Conservation (phyloP, 352 stramenopile genomes). For the Globisporangium canariense region DNA sequence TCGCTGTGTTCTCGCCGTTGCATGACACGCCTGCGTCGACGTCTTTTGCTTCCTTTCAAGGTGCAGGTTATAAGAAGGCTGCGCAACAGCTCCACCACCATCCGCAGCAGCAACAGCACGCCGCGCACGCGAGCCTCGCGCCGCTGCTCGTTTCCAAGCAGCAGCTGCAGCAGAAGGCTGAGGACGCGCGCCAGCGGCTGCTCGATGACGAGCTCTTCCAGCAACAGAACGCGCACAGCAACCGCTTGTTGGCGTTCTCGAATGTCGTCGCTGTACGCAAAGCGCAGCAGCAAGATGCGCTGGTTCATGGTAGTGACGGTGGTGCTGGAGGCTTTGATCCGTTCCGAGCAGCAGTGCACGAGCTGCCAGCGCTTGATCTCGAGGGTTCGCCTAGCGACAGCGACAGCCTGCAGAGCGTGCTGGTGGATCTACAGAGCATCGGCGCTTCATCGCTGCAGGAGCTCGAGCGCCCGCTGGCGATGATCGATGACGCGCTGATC, state of each 20-base stretch:
- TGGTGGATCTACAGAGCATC: conserved; percentile 13
- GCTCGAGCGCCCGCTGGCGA: conserved; percentile 22
- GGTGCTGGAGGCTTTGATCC: conserved; percentile 6
- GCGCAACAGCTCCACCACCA: background rate
- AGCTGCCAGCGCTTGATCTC: conserved; percentile 19
- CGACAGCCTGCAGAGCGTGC: conserved; percentile 14
- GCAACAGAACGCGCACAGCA: conserved; percentile 21
- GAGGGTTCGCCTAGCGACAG: background rate
- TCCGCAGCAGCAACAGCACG: conserved; percentile 8
- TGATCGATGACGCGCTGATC: conserved; percentile 23
- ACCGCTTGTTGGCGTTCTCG: conserved; percentile 27
- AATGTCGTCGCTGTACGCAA: conserved; percentile 16
- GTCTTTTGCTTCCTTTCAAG: conserved; percentile 4
- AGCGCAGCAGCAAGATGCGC: background rate
- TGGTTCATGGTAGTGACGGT: conserved; percentile 5
- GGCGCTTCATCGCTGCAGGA: conserved; percentile 17
- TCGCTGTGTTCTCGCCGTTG: conserved; percentile 16
- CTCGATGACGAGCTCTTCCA: conserved; percentile 31
- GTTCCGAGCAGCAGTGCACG: conserved; percentile 26
- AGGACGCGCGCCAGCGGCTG: conserved; percentile 21
- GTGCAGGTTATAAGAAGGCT: conserved; percentile 4
- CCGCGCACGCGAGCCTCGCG: conserved; percentile 13
- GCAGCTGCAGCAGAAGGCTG: conserved; percentile 21
- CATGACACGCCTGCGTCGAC: conserved; percentile 3
- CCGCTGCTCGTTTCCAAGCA: conserved; percentile 15